Base-by-base conservation (phyloP, 108 stramenopile species). In the Epipyxis sp. region DNA sequence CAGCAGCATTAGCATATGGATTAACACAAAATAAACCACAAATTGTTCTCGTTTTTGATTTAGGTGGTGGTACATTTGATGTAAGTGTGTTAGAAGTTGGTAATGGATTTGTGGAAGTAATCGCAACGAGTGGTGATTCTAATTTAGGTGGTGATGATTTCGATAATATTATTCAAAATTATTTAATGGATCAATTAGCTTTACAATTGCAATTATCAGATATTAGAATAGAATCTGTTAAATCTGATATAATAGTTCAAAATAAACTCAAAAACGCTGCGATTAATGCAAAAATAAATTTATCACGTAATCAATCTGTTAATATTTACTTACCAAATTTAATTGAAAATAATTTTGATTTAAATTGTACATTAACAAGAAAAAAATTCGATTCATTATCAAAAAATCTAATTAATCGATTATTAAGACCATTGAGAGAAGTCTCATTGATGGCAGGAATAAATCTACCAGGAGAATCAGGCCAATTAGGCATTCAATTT, bases 11-110 rank as follows among this genome's bases (percentile, higher is more conserved):
- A 65, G 93, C 93, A 0, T 97, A 97, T 85, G 93, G 92, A 0
- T 67, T 91, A 68, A 84, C 76, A 13, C 45, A 44, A 54, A 46
- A 71, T 74, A 43, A 42, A 6, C 6, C 68, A 67, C 61, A 93
- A 77, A 67, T 94, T 3, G 92, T 97, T 29, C 78, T 97, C 37
- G 94, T 97, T 0, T 95, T 97, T 86, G 95, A 97, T 79, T 77
- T 97, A 42, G 95, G 95, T 1, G 95, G 95, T 25, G 95, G 95
- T 35, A 97, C 95, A 0, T 94, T 92, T 80, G 95, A 97, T 86
- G 94, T 94, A 27, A 92, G 90, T 20, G 87, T 97, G 27, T 76
- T 97, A 39, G 83, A 89, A 54, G 90, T 95, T 0, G 93, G 90
- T 29, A 90, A 87, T 44, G 94, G 94, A 1, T 59, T 93, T 0